Evolutionary conservation across 306 rosid genomes (phyloP).

Genomic region (Rosa chinensis): DNA sequence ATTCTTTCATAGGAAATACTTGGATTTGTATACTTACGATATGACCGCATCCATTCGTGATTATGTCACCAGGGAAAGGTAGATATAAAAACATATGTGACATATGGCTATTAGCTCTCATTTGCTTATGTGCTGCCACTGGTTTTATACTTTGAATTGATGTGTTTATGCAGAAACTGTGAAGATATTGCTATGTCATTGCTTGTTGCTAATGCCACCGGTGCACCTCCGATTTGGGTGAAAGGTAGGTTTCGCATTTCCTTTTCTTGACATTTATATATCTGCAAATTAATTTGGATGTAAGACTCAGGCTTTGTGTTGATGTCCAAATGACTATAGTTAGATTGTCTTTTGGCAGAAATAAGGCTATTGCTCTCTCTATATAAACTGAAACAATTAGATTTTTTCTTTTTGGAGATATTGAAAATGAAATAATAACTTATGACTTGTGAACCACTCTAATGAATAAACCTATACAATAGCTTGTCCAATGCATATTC

Average conservation of each 20-base stretch:
- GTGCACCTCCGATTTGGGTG: slow-evolving; percentile 64
- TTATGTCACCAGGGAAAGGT: slow-evolving; percentile 51
- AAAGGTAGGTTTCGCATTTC: slow-evolving; percentile 38
- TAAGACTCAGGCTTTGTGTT: background rate
- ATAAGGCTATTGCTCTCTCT: too few species aligned
- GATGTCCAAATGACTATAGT: background rate
- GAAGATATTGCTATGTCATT: slow-evolving; percentile 68
- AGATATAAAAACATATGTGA: background rate
- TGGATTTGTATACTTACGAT: slow-evolving; percentile 42
- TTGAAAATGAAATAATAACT: too few species aligned
- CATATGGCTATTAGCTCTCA: background rate
- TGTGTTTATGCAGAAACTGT: slow-evolving; percentile 40
- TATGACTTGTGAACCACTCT: too few species aligned
- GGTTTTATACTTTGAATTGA: slow-evolving; percentile 10
- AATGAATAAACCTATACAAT: too few species aligned
- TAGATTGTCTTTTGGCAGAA: background rate
- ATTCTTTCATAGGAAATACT: slow-evolving; percentile 59
- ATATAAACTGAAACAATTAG: too few species aligned
- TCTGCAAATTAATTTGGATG: background rate
- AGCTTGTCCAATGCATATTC: too few species aligned
- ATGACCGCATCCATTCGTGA: slow-evolving; percentile 47
- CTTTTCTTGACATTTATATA: background rate
- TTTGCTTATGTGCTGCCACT: background rate
- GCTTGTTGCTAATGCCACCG: slow-evolving; percentile 50
- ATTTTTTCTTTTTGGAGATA: too few species aligned